Evolutionary conservation across 2,329 filamentous ascomycete genomes (phyloP).

Genomic region (Juglanconis oblonga): DNA sequence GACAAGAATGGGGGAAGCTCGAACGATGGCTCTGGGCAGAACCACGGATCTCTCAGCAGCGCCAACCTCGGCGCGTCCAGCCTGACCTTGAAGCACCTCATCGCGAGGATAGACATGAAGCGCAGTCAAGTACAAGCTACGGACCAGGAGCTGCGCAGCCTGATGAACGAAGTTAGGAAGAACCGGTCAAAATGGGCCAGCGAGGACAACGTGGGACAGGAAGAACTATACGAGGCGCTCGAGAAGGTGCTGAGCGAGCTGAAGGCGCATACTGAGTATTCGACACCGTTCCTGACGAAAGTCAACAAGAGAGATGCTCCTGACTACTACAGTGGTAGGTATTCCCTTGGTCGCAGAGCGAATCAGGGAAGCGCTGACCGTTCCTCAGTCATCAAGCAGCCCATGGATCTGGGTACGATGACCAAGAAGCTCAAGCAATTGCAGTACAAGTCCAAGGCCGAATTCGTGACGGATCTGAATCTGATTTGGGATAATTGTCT

Average conservation of each 20-base stretch:
- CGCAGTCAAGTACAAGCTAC: constrained; percentile 86
- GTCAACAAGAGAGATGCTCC: constrained; percentile 97
- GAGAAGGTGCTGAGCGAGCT: constrained; percentile 97
- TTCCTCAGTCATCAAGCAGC: constrained; percentile 80
- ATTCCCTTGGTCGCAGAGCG: neutral
- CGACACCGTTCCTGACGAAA: constrained; percentile 87
- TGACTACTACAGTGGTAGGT: constrained; percentile 86
- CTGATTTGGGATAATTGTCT: constrained; percentile 97
- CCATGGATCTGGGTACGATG: constrained; percentile 97
- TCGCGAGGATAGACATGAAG: constrained; percentile 91
- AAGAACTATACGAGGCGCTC: constrained; percentile 93
- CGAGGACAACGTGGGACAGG: constrained; percentile 95
- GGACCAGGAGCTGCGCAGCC: constrained; percentile 82
- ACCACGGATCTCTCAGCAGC: constrained; percentile 86
- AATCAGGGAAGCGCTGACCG: neutral
- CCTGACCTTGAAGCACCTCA: constrained; percentile 93
- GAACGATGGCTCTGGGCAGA: constrained; percentile 52
- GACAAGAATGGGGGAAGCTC: constrained; percentile 59
- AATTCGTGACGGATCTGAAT: constrained; percentile 91
- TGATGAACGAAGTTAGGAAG: constrained; percentile 97
- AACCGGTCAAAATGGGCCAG: constrained; percentile 99
- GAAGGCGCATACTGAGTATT: constrained; percentile 96
- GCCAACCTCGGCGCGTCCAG: constrained; percentile 95
- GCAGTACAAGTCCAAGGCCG: constrained; percentile 82
- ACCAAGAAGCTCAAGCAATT: constrained; percentile 91